A percentile compares a stretch with the other conserved stretches of the same genome.
Evolutionary conservation across 2,329 filamentous ascomycete genomes (phyloP).

Genomic region (Mycosphaerelloides madeirae): DNA sequence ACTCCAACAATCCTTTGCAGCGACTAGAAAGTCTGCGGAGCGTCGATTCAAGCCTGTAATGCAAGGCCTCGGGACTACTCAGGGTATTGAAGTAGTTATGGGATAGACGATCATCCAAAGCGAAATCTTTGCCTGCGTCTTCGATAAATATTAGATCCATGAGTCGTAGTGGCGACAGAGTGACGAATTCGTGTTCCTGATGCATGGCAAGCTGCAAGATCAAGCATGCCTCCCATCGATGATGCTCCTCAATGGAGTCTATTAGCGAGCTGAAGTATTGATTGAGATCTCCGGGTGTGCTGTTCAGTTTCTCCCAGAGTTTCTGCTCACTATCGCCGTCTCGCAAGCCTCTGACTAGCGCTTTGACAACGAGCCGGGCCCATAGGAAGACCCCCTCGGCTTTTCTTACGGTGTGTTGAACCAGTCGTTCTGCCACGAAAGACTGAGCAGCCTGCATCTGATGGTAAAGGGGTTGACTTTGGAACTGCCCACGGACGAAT

Average conservation of each 20-base stretch:
- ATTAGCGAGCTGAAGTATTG: slow-evolving; percentile 7
- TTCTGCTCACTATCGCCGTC: slow-evolving; percentile 6
- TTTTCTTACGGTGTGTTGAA: background rate
- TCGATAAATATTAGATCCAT: slow-evolving; percentile 7
- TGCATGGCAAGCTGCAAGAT: slow-evolving; percentile 8
- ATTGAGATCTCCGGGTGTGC: slow-evolving; percentile 5
- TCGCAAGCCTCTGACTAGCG: slow-evolving; percentile 4
- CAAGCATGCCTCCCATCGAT: slow-evolving; percentile 7
- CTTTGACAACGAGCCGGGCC: slow-evolving; percentile 3
- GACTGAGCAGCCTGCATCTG: background rate
- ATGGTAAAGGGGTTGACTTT: background rate
- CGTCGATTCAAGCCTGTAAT: slow-evolving; percentile 4
- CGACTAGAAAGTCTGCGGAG: slow-evolving; percentile 7
- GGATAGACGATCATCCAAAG: background rate
- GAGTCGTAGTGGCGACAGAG: slow-evolving; percentile 5
- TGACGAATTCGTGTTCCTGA: slow-evolving; percentile 5
- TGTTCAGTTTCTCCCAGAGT: slow-evolving; percentile 2
- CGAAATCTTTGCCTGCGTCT: slow-evolving; percentile 6
- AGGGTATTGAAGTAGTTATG: slow-evolving; percentile 1
- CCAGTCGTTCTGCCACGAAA: background rate
- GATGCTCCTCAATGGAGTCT: slow-evolving; percentile 5
- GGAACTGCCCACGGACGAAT: background rate
- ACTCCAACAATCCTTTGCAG: slow-evolving; percentile 11
- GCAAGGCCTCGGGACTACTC: background rate
- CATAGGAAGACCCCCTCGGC: slow-evolving; percentile 6